Evolutionary conservation across 768 basidiomycete genomes (phyloP), one percentile per base, ranked within the genome.

Genomic region (Russula foetens): DNA sequence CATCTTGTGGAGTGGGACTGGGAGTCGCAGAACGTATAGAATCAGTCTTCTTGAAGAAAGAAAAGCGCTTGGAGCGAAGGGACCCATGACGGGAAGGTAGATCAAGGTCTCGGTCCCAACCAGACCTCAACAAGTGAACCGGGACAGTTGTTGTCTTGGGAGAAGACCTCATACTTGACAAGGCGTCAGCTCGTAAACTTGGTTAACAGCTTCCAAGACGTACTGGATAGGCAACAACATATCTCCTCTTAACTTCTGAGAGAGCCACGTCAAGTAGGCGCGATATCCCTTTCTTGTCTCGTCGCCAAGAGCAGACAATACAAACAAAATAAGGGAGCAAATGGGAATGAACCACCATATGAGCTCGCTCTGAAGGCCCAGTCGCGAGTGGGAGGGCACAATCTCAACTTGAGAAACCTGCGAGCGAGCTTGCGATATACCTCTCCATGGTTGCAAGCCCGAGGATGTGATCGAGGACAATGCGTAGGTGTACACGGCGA

Each of bases 321-420:
- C 24, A 46, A 56, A 64, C 24, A 66, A 38, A 17, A 63, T 43
- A 21, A 64, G 48, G 19, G 65, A 64, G 63, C 59, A 66, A 12
- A 61, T 17, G 3, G 65, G 65, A 26, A 64, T 61, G 24, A 64
- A 60, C 65, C 65, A 66, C 65, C 65, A 66, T 19, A 64, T 46
- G 19, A 66, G 56, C 50, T 66, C 38, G 21, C 49, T 58, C 31
- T 48, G 54, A 31, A 61, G 3, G 23, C 39, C 33, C n/a, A 47
- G 39, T 11, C 31, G 49, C 17, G 59, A 53, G 12, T 48, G 35
- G 7, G 55, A 43, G 7, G 54, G 26, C 8, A 61, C 35, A 31
- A 59, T 26, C 26, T 56, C 63, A 39, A 66, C 38, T 14, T 44
- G 35, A 31, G 44, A 46, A 54, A 64, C 24, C 29, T 58, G 41